phyloP scores from a whole-genome alignment of 371 early-diverging fungal species.

The Mucor indicus region DNA sequence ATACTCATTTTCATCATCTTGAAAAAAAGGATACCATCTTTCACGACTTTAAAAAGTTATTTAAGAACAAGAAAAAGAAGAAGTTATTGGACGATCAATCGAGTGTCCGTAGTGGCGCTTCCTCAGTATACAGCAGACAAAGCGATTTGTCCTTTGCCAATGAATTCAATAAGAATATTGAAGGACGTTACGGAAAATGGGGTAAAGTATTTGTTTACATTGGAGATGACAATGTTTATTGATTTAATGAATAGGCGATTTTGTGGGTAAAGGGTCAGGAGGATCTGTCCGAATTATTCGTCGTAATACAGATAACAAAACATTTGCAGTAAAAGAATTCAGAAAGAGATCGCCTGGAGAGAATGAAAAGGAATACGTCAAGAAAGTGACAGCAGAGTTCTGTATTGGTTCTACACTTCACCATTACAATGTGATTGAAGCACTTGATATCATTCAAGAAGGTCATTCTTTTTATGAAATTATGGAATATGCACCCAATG shows the following conservation, averaged over 20 bases:
- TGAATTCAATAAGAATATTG: constrained; percentile 28
- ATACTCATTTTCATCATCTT: constrained; percentile 44
- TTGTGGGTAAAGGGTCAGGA: constrained; percentile 75
- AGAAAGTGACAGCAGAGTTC: constrained; percentile 82
- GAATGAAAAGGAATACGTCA: constrained; percentile 73
- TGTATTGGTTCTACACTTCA: constrained; percentile 83
- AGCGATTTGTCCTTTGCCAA: constrained; percentile 31
- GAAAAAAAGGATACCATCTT: constrained; percentile 50
- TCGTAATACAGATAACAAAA: constrained; percentile 51
- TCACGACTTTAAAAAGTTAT: constrained; percentile 53
- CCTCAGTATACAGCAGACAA: constrained; percentile 6
- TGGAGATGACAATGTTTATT: neutral
- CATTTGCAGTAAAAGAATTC: constrained; percentile 84
- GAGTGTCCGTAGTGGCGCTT: constrained; percentile 18
- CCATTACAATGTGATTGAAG: constrained; percentile 84
- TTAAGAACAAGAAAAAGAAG: constrained; percentile 31
- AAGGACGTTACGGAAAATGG: constrained; percentile 33
- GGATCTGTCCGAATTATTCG: constrained; percentile 69
- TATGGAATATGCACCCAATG: constrained; percentile 82
- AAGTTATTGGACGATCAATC: constrained; percentile 4
- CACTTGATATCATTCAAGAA: constrained; percentile 78
- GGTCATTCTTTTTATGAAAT: constrained; percentile 62
- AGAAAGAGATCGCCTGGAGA: constrained; percentile 69
- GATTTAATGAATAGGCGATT: constrained; percentile 35
- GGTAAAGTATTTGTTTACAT: constrained; percentile 11